These are phyloP conservation scores for Sugiyamaella paludigena DNA, from an alignment of 1,139 yeast species.

Conservation along the genomic window DNA sequence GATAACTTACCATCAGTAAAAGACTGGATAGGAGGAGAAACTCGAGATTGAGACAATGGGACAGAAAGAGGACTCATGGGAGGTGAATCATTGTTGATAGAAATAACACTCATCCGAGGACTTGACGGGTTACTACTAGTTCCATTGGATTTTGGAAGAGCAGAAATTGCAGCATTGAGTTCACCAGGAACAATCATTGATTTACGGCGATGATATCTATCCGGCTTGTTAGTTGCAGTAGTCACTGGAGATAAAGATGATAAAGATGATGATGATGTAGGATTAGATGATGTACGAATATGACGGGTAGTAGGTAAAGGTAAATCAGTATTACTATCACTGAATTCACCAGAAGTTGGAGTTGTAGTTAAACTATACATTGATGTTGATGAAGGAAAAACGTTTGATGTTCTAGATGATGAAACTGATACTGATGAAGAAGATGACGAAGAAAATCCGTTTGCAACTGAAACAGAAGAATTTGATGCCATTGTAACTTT, in stretches of 20 bases:
- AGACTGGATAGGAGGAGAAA: too few species aligned
- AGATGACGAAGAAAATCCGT: slow-evolving; percentile 7
- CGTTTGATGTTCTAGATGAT: slow-evolving; percentile 5
- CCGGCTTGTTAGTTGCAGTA: slow-evolving; percentile 26
- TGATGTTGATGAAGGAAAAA: slow-evolving; percentile 8
- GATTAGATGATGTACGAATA: background rate
- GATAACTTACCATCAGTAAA: too few species aligned
- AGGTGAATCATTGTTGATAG: background rate
- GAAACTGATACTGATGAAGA: slow-evolving; percentile 10
- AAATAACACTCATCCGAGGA: background rate
- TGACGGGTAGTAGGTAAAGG: background rate
- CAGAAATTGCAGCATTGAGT: background rate
- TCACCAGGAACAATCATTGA: slow-evolving; percentile 17
- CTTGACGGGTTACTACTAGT: slow-evolving; percentile 3
- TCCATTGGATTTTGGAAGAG: background rate
- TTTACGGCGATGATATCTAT: slow-evolving; percentile 34
- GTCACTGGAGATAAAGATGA: slow-evolving; percentile 1
- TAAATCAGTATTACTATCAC: background rate
- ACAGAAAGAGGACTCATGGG: slow-evolving; percentile 2
- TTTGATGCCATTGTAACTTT: slow-evolving; percentile 1
- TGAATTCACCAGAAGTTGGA: slow-evolving; percentile 1
- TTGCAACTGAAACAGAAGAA: slow-evolving; percentile 1
- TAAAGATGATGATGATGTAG: background rate
- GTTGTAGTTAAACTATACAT: slow-evolving; percentile 5
- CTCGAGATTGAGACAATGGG: background rate